A percentile compares a stretch with the other conserved stretches of the same genome.
phyloP scores from a whole-genome alignment of 805 yeast genomes.

The Hanseniaspora mollemarum region DNA sequence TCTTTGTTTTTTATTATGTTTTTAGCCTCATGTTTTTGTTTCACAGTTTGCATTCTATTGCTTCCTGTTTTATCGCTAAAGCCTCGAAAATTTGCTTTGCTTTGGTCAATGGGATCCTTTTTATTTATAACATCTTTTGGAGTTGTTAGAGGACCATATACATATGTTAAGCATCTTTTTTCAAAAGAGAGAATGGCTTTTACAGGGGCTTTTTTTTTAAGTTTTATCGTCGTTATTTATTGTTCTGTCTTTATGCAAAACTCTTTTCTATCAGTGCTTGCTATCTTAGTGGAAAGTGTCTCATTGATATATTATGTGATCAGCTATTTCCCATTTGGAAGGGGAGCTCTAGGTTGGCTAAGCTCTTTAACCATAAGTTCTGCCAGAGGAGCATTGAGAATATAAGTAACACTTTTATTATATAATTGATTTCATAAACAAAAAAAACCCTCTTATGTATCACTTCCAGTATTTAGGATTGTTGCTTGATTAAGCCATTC shows the following conservation, averaged over 20 bases:
- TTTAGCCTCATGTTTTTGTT: slow-evolving; percentile 67
- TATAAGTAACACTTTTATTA: slow-evolving; percentile 18
- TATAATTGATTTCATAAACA: no score
- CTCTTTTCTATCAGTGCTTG: slow-evolving; percentile 62
- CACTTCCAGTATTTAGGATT: not conserved
- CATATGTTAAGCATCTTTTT: slow-evolving; percentile 59
- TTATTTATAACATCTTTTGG: slow-evolving; percentile 84
- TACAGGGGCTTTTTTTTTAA: slow-evolving; percentile 66
- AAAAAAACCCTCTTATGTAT: no score
- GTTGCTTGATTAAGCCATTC: not conserved
- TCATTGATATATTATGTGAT: slow-evolving; percentile 85
- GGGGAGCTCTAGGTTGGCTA: slow-evolving; percentile 54
- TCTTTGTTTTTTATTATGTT: slow-evolving; percentile 68
- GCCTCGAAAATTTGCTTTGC: slow-evolving; percentile 80
- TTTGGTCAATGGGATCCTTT: slow-evolving; percentile 87
- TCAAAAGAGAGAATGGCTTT: slow-evolving; percentile 71
- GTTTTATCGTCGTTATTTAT: slow-evolving; percentile 67
- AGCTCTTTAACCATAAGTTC: slow-evolving; percentile 47
- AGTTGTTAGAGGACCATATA: slow-evolving; percentile 81
- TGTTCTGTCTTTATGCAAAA: slow-evolving; percentile 58
- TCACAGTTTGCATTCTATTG: slow-evolving; percentile 65
- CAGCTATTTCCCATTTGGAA: slow-evolving; percentile 93
- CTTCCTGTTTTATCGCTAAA: slow-evolving; percentile 82
- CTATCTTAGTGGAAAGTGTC: slow-evolving; percentile 64
- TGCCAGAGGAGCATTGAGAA: slow-evolving; percentile 34